A percentile compares a stretch with the other conserved stretches of the same genome.
Evolutionary conservation across 225 moss, liverwort and hornwort genomes (phyloP).

Genomic region (Polytrichum formosum): DNA sequence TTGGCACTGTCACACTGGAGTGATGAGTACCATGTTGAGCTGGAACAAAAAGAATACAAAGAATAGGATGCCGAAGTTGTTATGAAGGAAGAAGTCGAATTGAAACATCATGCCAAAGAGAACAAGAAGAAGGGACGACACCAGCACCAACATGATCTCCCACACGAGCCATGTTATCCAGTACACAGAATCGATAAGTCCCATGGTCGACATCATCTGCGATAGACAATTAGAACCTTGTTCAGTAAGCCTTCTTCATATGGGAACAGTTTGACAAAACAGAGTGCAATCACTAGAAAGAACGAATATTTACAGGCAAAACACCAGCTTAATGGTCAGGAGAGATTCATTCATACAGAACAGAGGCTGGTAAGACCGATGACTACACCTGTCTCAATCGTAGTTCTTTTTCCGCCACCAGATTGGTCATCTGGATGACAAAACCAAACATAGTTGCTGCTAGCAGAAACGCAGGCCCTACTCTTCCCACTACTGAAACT

Average conservation of each 20-base stretch:
- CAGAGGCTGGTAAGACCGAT: neutral
- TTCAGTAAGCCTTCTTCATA: too few species aligned
- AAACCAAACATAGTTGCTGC: constrained; percentile 99
- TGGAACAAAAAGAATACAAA: constrained; percentile 86
- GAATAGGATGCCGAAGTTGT: constrained; percentile 77
- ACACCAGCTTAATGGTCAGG: too few species aligned
- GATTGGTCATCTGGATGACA: constrained; percentile 88
- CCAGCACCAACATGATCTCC: constrained; percentile 66
- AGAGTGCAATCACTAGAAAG: too few species aligned
- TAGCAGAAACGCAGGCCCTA: constrained; percentile 84
- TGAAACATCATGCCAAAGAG: constrained; percentile 92
- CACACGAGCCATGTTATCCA: constrained; percentile 94
- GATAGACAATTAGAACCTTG: neutral
- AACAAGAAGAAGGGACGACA: constrained; percentile 73
- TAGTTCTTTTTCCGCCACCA: constrained; percentile 87
- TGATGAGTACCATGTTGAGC: constrained; percentile 64
- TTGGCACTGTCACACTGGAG: too few species aligned
- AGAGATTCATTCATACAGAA: too few species aligned
- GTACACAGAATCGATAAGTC: constrained; percentile 85
- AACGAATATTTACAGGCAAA: too few species aligned
- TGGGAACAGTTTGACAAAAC: too few species aligned
- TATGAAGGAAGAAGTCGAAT: constrained; percentile 84
- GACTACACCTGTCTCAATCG: constrained; percentile 78
- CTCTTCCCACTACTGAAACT: constrained; percentile 57
- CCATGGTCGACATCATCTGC: constrained; percentile 94